Evolutionary conservation across 2,329 filamentous ascomycete species (phyloP), one percentile per base, ranked within the genome.

Genomic region (Cadophora luteo-olivacea): DNA sequence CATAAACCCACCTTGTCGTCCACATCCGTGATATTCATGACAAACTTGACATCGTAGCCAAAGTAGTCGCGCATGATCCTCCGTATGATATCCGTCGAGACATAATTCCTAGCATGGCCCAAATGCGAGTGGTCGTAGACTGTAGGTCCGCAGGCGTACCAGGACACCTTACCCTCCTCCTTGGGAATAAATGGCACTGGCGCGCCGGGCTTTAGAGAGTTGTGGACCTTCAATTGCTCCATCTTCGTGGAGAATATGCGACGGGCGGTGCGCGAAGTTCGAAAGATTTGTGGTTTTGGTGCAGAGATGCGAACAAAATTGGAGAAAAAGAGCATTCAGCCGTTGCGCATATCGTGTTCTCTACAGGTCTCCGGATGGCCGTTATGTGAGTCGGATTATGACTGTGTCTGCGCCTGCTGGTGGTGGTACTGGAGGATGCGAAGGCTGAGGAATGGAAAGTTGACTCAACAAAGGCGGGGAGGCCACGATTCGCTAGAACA

Each of bases 131-230:
- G 87, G 76, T 91, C 89, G 77, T 91, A 91, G 45, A 89, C 86
- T 0, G 90, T 92, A 36, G 90, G 90, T 29, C 90, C 90, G 80
- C 90, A 92, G 68, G 86, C 87, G 80, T 92, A 92, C 90, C 90
- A 92, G 19, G 85, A 86, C 6, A 76, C 71, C 61, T 77, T 75
- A 3, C 75, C 74, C 66, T 75, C 68, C 61, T 76, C 72, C 61
- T 73, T 73, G 32, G 75, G 74, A 24, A 72, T 66, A 51, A 77
- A 77, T 22, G 76, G 74, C 6, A 78, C 76, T 68, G 75, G 72
- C 4, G 66, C 61, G 9, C 75, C 76, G 57, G 75, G 75, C 65
- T 76, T 71, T 8, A 78, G 68, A 22, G 76, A 77, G 63, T 78
- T 78, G 68, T 78, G 74, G 61, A 78, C 70, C 67, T 75, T 76